Percentiles rank a stretch among this genome's conserved stretches.
Evolutionary conservation across 2,329 filamentous ascomycete genomes (phyloP).

Genomic region (Pestalotiopsis sp.): DNA sequence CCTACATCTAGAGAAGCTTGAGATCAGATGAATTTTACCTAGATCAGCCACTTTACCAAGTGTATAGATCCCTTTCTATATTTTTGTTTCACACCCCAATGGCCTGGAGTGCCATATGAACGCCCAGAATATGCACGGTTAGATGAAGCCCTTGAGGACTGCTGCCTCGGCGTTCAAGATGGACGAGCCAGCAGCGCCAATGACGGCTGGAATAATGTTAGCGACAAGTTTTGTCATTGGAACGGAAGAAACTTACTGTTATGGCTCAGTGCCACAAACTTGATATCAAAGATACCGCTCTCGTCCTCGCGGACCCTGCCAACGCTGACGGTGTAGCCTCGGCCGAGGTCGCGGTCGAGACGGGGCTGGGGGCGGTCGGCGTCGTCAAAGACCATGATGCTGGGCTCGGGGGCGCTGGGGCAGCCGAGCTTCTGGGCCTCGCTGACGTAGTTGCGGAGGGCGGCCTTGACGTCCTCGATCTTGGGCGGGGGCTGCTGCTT

Average conservation of each 20-base stretch:
- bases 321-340: conserved; percentile 89
- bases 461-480: conserved; percentile 76
- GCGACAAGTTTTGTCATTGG: background rate
- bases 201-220: conserved; percentile 62
- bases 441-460: conserved; percentile 77
- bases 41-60: background rate
- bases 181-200: conserved; percentile 93
- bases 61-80: background rate
- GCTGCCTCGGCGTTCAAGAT: conserved; percentile 94
- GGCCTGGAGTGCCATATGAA: background rate
- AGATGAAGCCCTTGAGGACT: conserved; percentile 84
- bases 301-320: conserved; percentile 85
- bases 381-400: conserved; percentile 90
- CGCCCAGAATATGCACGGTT: conserved; percentile 23
- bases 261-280: conserved; percentile 92
- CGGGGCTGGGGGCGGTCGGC: conserved; percentile 88
- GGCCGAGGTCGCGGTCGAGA: conserved; percentile 81
- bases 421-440: conserved; percentile 85
- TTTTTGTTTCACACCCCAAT: background rate
- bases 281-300: conserved; percentile 88
- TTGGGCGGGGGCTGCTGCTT: conserved; percentile 73
- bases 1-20: background rate
- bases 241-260: conserved; percentile 50
- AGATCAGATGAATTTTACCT: background rate
- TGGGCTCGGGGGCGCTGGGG: conserved; percentile 78